These are phyloP conservation scores for Hysterangium stoloniferum DNA, from an alignment of 768 basidiomycete species.

Conservation along the genomic window DNA sequence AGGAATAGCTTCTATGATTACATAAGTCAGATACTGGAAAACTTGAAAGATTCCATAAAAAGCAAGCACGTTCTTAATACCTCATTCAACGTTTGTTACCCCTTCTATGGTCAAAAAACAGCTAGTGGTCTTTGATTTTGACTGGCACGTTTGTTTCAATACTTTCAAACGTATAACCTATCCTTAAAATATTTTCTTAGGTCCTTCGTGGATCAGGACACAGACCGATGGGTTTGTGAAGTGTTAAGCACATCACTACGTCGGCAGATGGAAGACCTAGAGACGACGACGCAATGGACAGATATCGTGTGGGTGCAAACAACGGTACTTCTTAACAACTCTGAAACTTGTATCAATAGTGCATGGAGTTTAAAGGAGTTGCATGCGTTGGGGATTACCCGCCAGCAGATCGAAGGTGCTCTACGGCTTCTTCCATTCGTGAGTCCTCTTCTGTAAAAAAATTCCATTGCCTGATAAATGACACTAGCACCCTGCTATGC, in stretches of 20 bases:
- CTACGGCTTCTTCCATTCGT: constrained; percentile 85
- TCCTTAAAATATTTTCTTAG: constrained; percentile 28
- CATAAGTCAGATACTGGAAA: too few relatives aligned
- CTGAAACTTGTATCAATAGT: constrained; percentile 30
- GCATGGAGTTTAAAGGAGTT: constrained; percentile 67
- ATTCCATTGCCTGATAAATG: background rate
- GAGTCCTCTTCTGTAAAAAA: constrained; percentile 22
- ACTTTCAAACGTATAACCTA: background rate
- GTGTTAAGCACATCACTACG: constrained; percentile 82
- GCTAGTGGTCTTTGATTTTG: constrained; percentile 92
- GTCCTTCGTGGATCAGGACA: constrained; percentile 93
- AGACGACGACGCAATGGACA: constrained; percentile 74
- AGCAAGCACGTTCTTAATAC: too few relatives aligned
- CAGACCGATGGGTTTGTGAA: constrained; percentile 89
- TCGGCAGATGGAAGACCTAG: constrained; percentile 64
- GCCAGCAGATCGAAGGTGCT: constrained; percentile 68
- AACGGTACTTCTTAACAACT: background rate
- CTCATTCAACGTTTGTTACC: too few relatives aligned
- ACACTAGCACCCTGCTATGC: constrained; percentile 90
- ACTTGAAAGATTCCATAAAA: too few relatives aligned
- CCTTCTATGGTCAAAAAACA: too few relatives aligned
- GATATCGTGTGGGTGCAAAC: constrained; percentile 72
- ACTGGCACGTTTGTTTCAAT: constrained; percentile 52
- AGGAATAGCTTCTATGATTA: too few relatives aligned
- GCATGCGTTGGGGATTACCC: constrained; percentile 58